Conservation (phyloP, 257 asterid species). For the Ilex aquifolium region DNA sequence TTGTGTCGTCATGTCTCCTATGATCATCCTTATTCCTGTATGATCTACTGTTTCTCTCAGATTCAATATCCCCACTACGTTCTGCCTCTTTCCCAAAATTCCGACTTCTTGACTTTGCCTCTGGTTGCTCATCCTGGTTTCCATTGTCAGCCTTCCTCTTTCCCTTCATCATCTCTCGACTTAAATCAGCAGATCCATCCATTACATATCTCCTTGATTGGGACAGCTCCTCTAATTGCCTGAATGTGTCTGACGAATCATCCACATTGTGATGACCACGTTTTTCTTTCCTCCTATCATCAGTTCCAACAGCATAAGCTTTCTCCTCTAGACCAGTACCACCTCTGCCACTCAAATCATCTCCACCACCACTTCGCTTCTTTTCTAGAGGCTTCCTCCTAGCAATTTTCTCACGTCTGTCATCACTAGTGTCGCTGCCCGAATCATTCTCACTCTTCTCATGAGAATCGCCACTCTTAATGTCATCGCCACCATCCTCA, state of each 20-base stretch:
- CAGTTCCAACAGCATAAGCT: slow-evolving; percentile 22
- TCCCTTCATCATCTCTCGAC: slow-evolving; percentile 24
- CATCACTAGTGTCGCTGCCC: not conserved
- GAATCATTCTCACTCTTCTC: not conserved
- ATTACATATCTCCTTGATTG: slow-evolving; percentile 30
- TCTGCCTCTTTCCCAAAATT: no score
- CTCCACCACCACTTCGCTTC: slow-evolving; percentile 21
- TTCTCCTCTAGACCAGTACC: slow-evolving; percentile 14
- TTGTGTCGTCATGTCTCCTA: no score
- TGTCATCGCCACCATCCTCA: slow-evolving; percentile 5
- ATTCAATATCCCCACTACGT: no score
- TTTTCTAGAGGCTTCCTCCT: slow-evolving; percentile 17
- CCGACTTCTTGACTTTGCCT: no score
- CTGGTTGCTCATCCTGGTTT: not conserved
- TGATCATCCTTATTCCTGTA: no score
- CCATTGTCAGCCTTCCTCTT: slow-evolving; percentile 38
- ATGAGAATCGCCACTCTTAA: slow-evolving; percentile 1
- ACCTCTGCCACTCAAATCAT: slow-evolving; percentile 30
- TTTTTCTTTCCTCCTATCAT: slow-evolving; percentile 21
- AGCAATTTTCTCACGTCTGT: slow-evolving; percentile 15
- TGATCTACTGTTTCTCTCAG: no score
- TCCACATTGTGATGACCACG: not conserved
- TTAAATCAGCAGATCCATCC: slow-evolving; percentile 27
- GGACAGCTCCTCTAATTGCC: slow-evolving; percentile 41
- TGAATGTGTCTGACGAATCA: slow-evolving; percentile 33